Evolutionary conservation across 768 basidiomycete genomes (phyloP), one percentile per base, ranked within the genome.

Genomic region (Tephrocybe rancida): DNA sequence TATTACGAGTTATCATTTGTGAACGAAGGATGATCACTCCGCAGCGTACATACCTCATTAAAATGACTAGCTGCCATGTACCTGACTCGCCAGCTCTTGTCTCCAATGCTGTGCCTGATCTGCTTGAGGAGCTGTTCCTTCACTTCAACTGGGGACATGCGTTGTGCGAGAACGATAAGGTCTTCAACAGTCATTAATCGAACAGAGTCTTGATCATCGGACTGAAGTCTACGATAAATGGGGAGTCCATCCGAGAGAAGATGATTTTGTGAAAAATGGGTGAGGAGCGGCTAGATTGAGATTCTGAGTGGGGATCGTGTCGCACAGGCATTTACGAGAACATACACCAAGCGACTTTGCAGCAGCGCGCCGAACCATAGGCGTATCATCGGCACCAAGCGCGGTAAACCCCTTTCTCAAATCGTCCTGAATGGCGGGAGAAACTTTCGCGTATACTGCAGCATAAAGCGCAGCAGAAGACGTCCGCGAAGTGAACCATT

Each of bases 61-160:
- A 98, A 98, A 69, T 98, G 92, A 58, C 84, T 93, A 2, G 95
- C 96, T 14, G 95, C 94, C 95, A 98, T 98, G 71, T 98, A 99
- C 67, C 97, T 80, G 48, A 99, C 97, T 61, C 97, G 81, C 97
- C 97, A 99, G 68, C 94, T 96, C 78, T 98, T 97, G 71, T 99
- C 97, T 10, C 86, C 79, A 44, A 97, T 87, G 59, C 90, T 91
- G 56, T 88, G 83, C 64, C 92, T 85, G 63, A 98, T 87, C 69
- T 95, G 90, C 59, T 88, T 87, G 58, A 95, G 75, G 22, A 98
- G 73, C 60, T 96, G 88, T 53, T 92, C 90, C 68, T 95, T 94
- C 37, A 95, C 87, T 73, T 98, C 95, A n/a, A 86, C 74, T 2
- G 93, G 88, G 8, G 85, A 77, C 56, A 99, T 81, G 58, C 88